Evolutionary conservation across 176 grass and related monocot genomes (phyloP).

Genomic region (Avena eriantha): DNA sequence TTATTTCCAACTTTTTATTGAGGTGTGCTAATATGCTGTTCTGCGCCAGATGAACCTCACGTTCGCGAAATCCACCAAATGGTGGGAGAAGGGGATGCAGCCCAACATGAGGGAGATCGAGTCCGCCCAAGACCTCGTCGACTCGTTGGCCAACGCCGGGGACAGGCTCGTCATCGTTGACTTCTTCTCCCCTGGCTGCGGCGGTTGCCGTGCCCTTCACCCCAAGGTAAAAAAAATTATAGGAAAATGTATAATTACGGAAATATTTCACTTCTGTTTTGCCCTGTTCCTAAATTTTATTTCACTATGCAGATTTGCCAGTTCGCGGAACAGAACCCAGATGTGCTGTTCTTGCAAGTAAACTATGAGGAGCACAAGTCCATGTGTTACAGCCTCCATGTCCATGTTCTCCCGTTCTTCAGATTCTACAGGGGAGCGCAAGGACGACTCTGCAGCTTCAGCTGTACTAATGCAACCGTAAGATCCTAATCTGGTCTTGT

Average conservation of each 20-base stretch:
- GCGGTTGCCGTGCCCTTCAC: constrained; percentile 88
- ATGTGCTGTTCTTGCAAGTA: constrained; percentile 80
- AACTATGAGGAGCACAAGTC: constrained; percentile 95
- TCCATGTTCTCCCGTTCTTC: constrained; percentile 97
- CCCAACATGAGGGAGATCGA: constrained; percentile 89
- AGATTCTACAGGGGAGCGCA: constrained; percentile 92
- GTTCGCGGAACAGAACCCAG: constrained; percentile 77
- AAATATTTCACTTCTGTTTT: neutral
- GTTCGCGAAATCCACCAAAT: constrained; percentile 66
- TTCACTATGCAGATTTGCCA: constrained; percentile 70
- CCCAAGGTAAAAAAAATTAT: constrained; percentile 61
- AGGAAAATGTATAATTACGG: neutral
- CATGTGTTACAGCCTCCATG: constrained; percentile 91
- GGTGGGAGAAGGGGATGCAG: constrained; percentile 85
- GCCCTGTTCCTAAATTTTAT: constrained; percentile 22
- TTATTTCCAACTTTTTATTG: neutral
- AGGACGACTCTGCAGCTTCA: constrained; percentile 89
- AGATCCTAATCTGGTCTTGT: constrained; percentile 25
- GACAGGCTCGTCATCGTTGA: constrained; percentile 82
- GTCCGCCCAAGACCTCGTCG: constrained; percentile 81
- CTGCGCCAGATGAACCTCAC: constrained; percentile 63
- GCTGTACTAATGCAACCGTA: constrained; percentile 96
- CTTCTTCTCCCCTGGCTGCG: constrained; percentile 95
- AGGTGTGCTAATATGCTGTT: constrained; percentile 1
- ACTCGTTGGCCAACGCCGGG: constrained; percentile 65